Percentiles rank a stretch among this genome's conserved stretches.
Conservation (phyloP, 2,329 filamentous ascomycete species). For the Nectriaceae sp. region DNA sequence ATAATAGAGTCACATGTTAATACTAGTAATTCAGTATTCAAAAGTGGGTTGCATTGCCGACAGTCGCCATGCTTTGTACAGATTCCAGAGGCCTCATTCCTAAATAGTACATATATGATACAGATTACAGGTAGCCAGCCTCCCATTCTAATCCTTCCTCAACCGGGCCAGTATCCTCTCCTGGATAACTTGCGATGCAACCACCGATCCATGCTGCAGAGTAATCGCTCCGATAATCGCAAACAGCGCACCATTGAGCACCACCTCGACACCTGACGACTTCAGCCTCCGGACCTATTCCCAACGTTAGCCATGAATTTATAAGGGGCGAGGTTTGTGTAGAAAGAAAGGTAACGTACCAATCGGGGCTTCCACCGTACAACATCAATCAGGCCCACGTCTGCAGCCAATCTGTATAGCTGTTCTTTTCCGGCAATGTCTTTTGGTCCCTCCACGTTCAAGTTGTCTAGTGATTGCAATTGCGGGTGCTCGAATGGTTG, state of each 20-base stretch:
- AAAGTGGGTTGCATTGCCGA: too few species aligned
- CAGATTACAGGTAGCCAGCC: slow-evolving; percentile 23
- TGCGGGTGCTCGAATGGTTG: slow-evolving; percentile 70
- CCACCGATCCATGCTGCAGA: slow-evolving; percentile 81
- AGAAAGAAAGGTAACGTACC: slow-evolving; percentile 58
- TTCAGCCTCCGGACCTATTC: slow-evolving; percentile 64
- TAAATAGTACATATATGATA: slow-evolving; percentile 33
- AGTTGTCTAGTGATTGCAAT: slow-evolving; percentile 71
- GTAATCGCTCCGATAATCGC: slow-evolving; percentile 87
- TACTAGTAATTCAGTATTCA: too few species aligned
- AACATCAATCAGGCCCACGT: slow-evolving; percentile 72
- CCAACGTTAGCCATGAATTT: slow-evolving; percentile 4
- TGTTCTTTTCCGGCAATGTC: slow-evolving; percentile 65
- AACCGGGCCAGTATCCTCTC: slow-evolving; percentile 67
- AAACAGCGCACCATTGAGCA: slow-evolving; percentile 77
- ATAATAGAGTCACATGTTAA: too few species aligned
- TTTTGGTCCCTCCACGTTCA: slow-evolving; percentile 62
- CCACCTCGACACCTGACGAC: slow-evolving; percentile 71
- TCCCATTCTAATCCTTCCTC: slow-evolving; percentile 18
- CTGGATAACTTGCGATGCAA: slow-evolving; percentile 72
- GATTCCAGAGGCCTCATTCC: slow-evolving; percentile 24
- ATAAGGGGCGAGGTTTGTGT: not conserved
- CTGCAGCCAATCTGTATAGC: slow-evolving; percentile 66
- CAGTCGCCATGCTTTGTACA: slow-evolving; percentile 28
- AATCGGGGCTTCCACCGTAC: slow-evolving; percentile 86